Conservation (phyloP, 2,329 filamentous ascomycete genomes). For the Aureobasidium sp. region DNA sequence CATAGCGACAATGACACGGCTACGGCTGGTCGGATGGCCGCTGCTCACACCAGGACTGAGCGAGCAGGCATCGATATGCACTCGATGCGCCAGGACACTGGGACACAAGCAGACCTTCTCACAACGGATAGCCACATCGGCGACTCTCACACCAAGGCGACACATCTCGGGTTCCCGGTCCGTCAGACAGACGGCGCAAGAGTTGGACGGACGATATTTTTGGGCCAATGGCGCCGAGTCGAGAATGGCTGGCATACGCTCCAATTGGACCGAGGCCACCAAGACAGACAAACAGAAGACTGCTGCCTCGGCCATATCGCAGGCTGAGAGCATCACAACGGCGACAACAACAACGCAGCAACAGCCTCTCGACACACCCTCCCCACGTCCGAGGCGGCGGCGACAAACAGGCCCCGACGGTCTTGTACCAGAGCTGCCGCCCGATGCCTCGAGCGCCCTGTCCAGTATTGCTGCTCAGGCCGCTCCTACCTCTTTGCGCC, state of each 20-base stretch:
- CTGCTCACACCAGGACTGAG: neutral
- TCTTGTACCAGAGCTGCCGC: constrained; percentile 35
- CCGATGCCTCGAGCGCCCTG: constrained; percentile 55
- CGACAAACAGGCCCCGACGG: constrained; percentile 23
- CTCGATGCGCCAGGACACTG: constrained; percentile 25
- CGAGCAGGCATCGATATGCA: constrained; percentile 20
- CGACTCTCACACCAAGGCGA: constrained; percentile 16
- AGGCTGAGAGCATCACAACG: neutral
- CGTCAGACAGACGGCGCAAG: constrained; percentile 17
- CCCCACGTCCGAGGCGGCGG: constrained; percentile 29
- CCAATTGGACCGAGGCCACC: constrained; percentile 10
- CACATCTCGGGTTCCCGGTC: constrained; percentile 21
- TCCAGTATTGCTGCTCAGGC: constrained; percentile 51
- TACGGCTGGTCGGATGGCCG: constrained; percentile 7
- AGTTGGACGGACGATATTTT: constrained; percentile 29
- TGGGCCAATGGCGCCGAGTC: constrained; percentile 28
- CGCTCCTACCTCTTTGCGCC: constrained; percentile 51
- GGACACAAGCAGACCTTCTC: constrained; percentile 19
- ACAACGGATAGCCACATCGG: constrained; percentile 19
- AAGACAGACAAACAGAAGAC: neutral
- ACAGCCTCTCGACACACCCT: constrained; percentile 19
- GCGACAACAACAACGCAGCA: neutral
- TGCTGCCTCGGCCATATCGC: neutral
- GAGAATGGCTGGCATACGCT: constrained; percentile 9
- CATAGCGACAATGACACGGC: neutral